These are phyloP conservation scores for Parachaetomium inaequale DNA, from an alignment of 495 filamentous ascomycete species.

Conservation along the genomic window DNA sequence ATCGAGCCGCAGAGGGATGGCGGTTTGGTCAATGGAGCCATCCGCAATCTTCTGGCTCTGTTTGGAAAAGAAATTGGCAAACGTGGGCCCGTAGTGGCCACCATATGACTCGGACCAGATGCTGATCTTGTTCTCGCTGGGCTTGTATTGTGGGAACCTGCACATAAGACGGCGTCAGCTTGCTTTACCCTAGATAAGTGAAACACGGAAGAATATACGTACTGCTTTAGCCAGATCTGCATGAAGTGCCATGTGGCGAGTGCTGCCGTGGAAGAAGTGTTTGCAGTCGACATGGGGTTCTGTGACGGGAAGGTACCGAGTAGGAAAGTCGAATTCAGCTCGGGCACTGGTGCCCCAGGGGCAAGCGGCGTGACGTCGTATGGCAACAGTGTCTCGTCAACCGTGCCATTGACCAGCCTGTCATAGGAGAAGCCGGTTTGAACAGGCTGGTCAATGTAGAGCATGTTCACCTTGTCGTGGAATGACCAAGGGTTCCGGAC, in stretches of 20 bases:
- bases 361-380: conserved; percentile 18
- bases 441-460: conserved; percentile 65
- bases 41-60: conserved; percentile 45
- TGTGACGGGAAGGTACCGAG: conserved; percentile 57
- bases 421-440: conserved; percentile 53
- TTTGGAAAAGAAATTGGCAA: conserved; percentile 55
- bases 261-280: conserved; percentile 60
- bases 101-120: conserved; percentile 61
- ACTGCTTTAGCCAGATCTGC: conserved; percentile 54
- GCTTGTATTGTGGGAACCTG: conserved; percentile 59
- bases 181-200: neutral
- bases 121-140: conserved; percentile 42
- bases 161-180: neutral
- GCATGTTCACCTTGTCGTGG: conserved; percentile 66
- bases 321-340: conserved; percentile 40
- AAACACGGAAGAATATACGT: neutral
- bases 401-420: conserved; percentile 39
- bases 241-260: conserved; percentile 63
- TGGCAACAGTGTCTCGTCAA: conserved; percentile 24
- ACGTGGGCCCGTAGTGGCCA: conserved; percentile 56
- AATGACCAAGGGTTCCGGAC: conserved; percentile 52
- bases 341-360: conserved; percentile 24
- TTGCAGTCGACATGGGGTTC: conserved; percentile 48
- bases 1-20: conserved; percentile 49
- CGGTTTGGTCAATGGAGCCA: conserved; percentile 29